These are phyloP conservation scores for Trichoderma sp. DNA, from an alignment of 2,329 filamentous ascomycete genomes.

Conservation along the genomic window DNA sequence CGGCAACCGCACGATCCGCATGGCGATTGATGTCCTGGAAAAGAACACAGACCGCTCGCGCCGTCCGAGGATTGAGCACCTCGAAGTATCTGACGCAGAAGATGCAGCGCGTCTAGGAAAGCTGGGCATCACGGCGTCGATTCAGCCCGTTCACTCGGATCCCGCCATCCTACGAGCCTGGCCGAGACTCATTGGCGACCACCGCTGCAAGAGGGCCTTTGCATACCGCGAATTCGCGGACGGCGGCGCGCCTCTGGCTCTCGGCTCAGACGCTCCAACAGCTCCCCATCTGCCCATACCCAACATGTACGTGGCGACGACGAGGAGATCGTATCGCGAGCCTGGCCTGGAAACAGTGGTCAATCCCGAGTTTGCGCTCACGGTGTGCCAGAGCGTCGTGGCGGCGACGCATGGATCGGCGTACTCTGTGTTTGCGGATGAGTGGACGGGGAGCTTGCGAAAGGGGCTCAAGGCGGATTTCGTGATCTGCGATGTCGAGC, in stretches of 20 bases:
- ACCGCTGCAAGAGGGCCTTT: constrained; percentile 61
- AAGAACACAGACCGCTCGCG: constrained; percentile 47
- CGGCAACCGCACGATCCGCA: constrained; percentile 60
- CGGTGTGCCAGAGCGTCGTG: constrained; percentile 55
- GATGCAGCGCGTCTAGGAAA: constrained; percentile 60
- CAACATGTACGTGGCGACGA: constrained; percentile 63
- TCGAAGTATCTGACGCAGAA: constrained; percentile 58
- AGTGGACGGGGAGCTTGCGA: constrained; percentile 55
- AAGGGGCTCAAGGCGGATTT: constrained; percentile 61
- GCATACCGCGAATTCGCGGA: constrained; percentile 64
- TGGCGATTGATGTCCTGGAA: constrained; percentile 60
- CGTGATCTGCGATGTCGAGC: constrained; percentile 53
- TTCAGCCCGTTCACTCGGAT: constrained; percentile 61
- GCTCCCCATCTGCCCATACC: constrained; percentile 57
- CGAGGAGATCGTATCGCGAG: constrained; percentile 57
- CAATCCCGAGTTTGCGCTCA: constrained; percentile 57
- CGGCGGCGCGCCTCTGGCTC: constrained; percentile 55
- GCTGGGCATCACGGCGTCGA: constrained; percentile 62
- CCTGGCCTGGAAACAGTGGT: constrained; percentile 46
- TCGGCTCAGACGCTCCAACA: constrained; percentile 63
- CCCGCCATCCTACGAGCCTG: constrained; percentile 64
- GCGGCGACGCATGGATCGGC: constrained; percentile 60
- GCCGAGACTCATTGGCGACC: constrained; percentile 57
- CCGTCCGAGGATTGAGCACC: constrained; percentile 65
- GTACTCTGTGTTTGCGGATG: constrained; percentile 61